Evolutionary conservation across 2,329 filamentous ascomycete genomes (phyloP), one percentile per base, ranked within the genome.

Genomic region (Colletotrichum tropicale): DNA sequence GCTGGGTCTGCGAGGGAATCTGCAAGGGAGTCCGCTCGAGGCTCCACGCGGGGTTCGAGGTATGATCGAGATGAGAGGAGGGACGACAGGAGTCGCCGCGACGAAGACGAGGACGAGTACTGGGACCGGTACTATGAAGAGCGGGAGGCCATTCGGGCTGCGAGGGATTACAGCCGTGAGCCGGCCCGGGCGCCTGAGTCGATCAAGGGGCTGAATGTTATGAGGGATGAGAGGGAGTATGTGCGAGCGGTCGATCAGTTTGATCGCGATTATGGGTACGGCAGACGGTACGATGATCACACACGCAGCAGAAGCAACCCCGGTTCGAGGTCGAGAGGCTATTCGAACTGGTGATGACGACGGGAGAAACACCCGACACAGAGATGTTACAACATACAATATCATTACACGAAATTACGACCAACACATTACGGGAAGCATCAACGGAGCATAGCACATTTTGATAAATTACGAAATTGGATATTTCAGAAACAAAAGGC

Each of bases 281-380:
- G 64, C 7, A 21, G 70, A 5, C 69, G 38, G 32, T 67, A 72
- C 18, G 69, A 58, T 15, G 73, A 75, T 26, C 69, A 56, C 8
- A 75, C 36, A 3, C 73, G 73, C n/a, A 75, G 73, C 38, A 70
- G 38, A 26, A 75, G 73, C 43, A 75, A 72, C 52, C 73, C 73
- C 2, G 73, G 36, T 5, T 72, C 69, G 32, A 30, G 73, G 12
- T 62, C 69, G 16, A 72, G 69, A 32, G 52, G 34, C 2, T 65
- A 75, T 12, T 71, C 62, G 34, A 72, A 68, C 16, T 75, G 73
- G 62, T 75, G 55, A 67, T 24, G 4, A 18, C 5, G 10, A 61
- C 15, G 9, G 13, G 10, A 8, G 7, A 21, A 26, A 24, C 1
- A 21, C 8, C 48, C 26, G 34, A 26, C 32, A 16, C 3, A 24